These are phyloP conservation scores for Vigna angularis DNA, from an alignment of 306 rosid genomes.

Conservation along the genomic window DNA sequence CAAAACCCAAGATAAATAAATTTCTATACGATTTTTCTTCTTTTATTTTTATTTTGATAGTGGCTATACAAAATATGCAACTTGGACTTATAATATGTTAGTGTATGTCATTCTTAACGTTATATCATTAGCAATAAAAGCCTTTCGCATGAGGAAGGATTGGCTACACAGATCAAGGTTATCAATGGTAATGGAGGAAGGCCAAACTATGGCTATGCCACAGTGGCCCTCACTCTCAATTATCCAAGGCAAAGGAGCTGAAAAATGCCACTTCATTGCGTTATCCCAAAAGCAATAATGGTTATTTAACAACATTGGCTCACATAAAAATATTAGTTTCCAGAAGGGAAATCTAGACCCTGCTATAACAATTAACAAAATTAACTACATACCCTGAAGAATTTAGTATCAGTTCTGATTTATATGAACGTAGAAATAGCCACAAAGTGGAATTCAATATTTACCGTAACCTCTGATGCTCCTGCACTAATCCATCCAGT, in stretches of 20 bases:
- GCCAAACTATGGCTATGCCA: background rate
- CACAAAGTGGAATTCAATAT: conserved; percentile 43
- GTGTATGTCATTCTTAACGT: background rate
- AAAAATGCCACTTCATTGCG: background rate
- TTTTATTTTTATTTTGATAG: background rate
- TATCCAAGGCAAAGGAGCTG: background rate
- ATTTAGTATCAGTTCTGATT: conserved; percentile 29
- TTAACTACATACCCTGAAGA: conserved; percentile 3
- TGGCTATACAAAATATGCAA: background rate
- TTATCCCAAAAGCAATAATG: background rate
- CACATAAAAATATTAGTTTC: conserved; percentile 8
- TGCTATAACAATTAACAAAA: background rate
- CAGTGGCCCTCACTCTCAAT: background rate
- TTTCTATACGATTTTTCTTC: conserved; percentile 10
- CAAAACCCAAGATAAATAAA: conserved; percentile 12
- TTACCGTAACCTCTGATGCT: conserved; percentile 74
- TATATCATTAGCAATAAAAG: conserved; percentile 18
- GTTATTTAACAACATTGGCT: conserved; percentile 4
- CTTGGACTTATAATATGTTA: background rate
- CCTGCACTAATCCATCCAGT: conserved; percentile 70
- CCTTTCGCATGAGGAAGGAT: background rate
- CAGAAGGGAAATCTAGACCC: background rate
- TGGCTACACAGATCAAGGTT: conserved; percentile 11
- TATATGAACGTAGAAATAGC: conserved; percentile 28
- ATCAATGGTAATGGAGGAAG: background rate